Percentiles rank a stretch among this genome's conserved stretches.
Evolutionary conservation across 2,329 filamentous ascomycete genomes (phyloP).

Genomic region (Coniella lustricola): DNA sequence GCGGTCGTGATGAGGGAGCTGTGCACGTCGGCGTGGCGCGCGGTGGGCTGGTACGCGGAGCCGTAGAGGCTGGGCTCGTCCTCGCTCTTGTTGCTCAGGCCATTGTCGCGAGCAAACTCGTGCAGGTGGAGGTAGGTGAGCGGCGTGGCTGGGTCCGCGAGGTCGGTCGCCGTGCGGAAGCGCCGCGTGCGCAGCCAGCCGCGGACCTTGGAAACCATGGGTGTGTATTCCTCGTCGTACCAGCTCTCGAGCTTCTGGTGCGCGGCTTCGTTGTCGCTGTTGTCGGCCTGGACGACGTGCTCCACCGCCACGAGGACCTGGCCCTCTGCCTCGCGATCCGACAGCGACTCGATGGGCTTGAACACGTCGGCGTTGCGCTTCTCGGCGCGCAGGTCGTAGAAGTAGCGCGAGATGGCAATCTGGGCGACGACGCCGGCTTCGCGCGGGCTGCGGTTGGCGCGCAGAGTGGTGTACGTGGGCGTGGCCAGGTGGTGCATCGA

Average conservation of each 20-base stretch:
- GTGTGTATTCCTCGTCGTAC: slow-evolving; percentile 69
- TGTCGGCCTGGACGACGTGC: slow-evolving; percentile 43
- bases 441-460: slow-evolving; percentile 47
- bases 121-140: slow-evolving; percentile 61
- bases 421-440: slow-evolving; percentile 48
- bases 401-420: slow-evolving; percentile 59
- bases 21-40: neutral
- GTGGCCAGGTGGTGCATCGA: slow-evolving; percentile 65
- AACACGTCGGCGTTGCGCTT: slow-evolving; percentile 48
- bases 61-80: slow-evolving; percentile 27
- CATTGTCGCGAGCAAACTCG: slow-evolving; percentile 63
- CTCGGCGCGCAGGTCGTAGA: slow-evolving; percentile 60
- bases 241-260: slow-evolving; percentile 54
- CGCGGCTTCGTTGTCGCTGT: slow-evolving; percentile 40
- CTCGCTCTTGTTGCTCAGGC: slow-evolving; percentile 36
- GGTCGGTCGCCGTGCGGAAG: slow-evolving; percentile 54
- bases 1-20: slow-evolving; percentile 50
- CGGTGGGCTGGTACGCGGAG: slow-evolving; percentile 49
- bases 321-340: slow-evolving; percentile 51
- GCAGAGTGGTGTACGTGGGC: slow-evolving; percentile 60
- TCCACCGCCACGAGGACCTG: slow-evolving; percentile 57
- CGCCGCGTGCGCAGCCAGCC: slow-evolving; percentile 72
- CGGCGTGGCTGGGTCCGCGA: slow-evolving; percentile 45
- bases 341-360: slow-evolving; percentile 50
- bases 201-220: slow-evolving; percentile 63